These are phyloP conservation scores for Coprinellus micaceus DNA, from an alignment of 768 basidiomycete species.

Conservation along the genomic window DNA sequence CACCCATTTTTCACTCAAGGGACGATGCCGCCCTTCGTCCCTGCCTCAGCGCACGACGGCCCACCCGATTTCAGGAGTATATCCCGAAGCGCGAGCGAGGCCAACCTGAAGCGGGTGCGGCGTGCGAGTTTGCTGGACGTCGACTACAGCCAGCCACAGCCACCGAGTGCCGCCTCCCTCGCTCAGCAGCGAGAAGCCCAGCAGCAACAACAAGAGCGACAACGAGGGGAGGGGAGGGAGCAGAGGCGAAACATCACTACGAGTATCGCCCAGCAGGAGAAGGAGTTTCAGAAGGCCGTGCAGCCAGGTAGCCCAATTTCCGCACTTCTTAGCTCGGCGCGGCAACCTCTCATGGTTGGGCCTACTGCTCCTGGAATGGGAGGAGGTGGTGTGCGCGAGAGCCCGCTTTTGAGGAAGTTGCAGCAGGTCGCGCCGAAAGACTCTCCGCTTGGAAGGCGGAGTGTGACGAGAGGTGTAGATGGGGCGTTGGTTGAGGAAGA, in stretches of 20 bases:
- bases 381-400: slow-evolving; percentile 28
- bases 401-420: slow-evolving; percentile 49
- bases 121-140: slow-evolving; percentile 62
- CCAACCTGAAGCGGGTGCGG: slow-evolving; percentile 69
- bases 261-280: slow-evolving; percentile 82
- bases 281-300: slow-evolving; percentile 94
- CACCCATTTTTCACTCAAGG: slow-evolving; percentile 83
- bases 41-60: slow-evolving; percentile 69
- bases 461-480: slow-evolving; percentile 37
- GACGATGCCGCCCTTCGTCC: slow-evolving; percentile 77
- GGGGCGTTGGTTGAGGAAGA: slow-evolving; percentile 35
- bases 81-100: slow-evolving; percentile 52
- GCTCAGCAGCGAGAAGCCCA: neutral
- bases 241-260: slow-evolving; percentile 44
- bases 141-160: slow-evolving; percentile 36
- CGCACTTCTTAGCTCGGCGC: slow-evolving; percentile 82
- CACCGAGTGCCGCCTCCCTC: slow-evolving; percentile 16
- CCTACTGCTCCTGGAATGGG: slow-evolving; percentile 24
- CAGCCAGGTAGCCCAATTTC: slow-evolving; percentile 94
- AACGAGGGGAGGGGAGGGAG: neutral
- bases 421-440: slow-evolving; percentile 33
- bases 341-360: slow-evolving; percentile 79
- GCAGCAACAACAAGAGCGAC: neutral
- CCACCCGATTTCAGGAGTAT: slow-evolving; percentile 76
- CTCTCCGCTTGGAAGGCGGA: slow-evolving; percentile 49